These are phyloP conservation scores for Macrotyloma uniflorum DNA, from an alignment of 306 rosid species.

Conservation along the genomic window DNA sequence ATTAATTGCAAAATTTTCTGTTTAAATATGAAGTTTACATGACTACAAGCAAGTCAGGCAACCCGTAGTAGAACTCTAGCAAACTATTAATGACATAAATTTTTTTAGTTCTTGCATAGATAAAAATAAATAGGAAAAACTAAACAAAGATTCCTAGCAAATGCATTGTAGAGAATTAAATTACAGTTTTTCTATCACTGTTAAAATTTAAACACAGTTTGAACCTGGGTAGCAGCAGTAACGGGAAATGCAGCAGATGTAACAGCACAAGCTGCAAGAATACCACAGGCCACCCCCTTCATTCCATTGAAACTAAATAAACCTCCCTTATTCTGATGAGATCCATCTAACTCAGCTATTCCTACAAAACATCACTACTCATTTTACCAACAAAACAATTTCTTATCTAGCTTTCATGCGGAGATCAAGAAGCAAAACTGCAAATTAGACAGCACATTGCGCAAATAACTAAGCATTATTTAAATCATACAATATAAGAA, in stretches of 20 bases:
- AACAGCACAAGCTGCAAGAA: constrained; percentile 80
- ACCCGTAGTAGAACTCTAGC: background rate
- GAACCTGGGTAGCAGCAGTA: constrained; percentile 85
- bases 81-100: background rate
- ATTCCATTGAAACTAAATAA: constrained; percentile 46
- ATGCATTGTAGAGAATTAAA: background rate
- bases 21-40: background rate
- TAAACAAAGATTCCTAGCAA: background rate
- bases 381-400: background rate
- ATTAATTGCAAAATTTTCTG: background rate
- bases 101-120: background rate
- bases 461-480: background rate
- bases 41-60: background rate
- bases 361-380: constrained; percentile 23
- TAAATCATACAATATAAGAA: background rate
- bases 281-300: constrained; percentile 71
- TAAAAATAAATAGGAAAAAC: background rate
- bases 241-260: constrained; percentile 73
- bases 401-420: background rate
- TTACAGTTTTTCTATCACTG: background rate
- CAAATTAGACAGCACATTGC: background rate
- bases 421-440: background rate
- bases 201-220: background rate
- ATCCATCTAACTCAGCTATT: constrained; percentile 48
- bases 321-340: constrained; percentile 47